Conservation (phyloP, 495 filamentous ascomycete species). For the Penicillium angulare region DNA sequence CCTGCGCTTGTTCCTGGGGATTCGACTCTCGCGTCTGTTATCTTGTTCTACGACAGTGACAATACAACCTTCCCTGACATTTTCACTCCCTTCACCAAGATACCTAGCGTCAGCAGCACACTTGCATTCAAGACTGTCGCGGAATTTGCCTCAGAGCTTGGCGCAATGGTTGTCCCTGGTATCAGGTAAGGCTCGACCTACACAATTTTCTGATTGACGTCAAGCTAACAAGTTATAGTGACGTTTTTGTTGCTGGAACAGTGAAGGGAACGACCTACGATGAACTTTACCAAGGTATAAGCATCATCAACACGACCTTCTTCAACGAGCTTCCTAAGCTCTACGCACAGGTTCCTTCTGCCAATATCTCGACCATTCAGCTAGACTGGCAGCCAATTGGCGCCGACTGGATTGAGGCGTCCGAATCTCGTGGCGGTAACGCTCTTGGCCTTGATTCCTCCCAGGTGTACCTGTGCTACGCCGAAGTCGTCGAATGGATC, state of each 20-base stretch:
- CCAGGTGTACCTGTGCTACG: constrained; percentile 36
- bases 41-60: constrained; percentile 40
- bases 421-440: constrained; percentile 35
- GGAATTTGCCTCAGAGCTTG: constrained; percentile 30
- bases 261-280: constrained; percentile 30
- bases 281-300: constrained; percentile 28
- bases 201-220: neutral
- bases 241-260: constrained; percentile 38
- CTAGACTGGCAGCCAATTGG: constrained; percentile 50
- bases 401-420: constrained; percentile 34
- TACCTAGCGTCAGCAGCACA: constrained; percentile 31
- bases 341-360: constrained; percentile 24
- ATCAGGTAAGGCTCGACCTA: constrained; percentile 25
- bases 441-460: constrained; percentile 40
- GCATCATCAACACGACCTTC: constrained; percentile 40
- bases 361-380: constrained; percentile 36
- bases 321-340: constrained; percentile 32
- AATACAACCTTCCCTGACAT: constrained; percentile 27
- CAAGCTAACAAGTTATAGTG: constrained; percentile 19
- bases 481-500: constrained; percentile 40
- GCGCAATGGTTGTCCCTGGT: constrained; percentile 21
- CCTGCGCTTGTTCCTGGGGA: constrained; percentile 30
- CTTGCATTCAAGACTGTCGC: constrained; percentile 34
- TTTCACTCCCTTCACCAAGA: constrained; percentile 38
- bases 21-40: constrained; percentile 29